A percentile compares a stretch with the other conserved stretches of the same genome.
Evolutionary conservation across 805 yeast species (phyloP).

Genomic region (Kluyveromyces dobzhanskii): DNA sequence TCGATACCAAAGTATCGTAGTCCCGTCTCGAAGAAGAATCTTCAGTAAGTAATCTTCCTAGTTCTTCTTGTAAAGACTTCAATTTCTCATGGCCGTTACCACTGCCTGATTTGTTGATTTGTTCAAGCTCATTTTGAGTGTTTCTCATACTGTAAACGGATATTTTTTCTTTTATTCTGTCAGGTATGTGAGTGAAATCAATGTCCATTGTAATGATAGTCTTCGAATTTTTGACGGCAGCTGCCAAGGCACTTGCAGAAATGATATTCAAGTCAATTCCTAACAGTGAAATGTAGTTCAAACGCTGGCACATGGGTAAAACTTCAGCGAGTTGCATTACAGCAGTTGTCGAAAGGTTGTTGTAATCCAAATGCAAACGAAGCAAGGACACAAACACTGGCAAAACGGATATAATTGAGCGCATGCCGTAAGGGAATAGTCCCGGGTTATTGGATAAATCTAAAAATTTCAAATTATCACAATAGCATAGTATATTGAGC

Average conservation of each 20-base stretch:
- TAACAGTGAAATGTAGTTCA: slow-evolving; percentile 57
- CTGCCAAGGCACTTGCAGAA: slow-evolving; percentile 56
- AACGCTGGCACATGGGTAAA: slow-evolving; percentile 56
- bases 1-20: slow-evolving; percentile 22
- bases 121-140: slow-evolving; percentile 49
- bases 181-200: slow-evolving; percentile 50
- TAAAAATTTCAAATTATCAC: slow-evolving; percentile 56
- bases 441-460: slow-evolving; percentile 73
- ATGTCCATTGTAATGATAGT: slow-evolving; percentile 60
- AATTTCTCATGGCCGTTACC: slow-evolving; percentile 33
- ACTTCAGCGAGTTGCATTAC: slow-evolving; percentile 61
- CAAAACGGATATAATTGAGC: slow-evolving; percentile 46
- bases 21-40: slow-evolving; percentile 19
- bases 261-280: slow-evolving; percentile 60
- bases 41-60: slow-evolving; percentile 35
- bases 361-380: slow-evolving; percentile 65
- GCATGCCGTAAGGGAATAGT: slow-evolving; percentile 53
- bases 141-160: slow-evolving; percentile 77
- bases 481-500: slow-evolving; percentile 40
- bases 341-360: slow-evolving; percentile 46
- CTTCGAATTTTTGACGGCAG: slow-evolving; percentile 54
- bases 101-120: slow-evolving; percentile 8
- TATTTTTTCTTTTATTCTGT: slow-evolving; percentile 51
- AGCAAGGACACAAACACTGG: slow-evolving; percentile 61
- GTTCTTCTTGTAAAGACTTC: slow-evolving; percentile 48